A percentile compares a stretch with the other conserved stretches of the same genome.
phyloP scores from a whole-genome alignment of 2,329 filamentous ascomycete species.

The Trichocomaceae sp. region DNA sequence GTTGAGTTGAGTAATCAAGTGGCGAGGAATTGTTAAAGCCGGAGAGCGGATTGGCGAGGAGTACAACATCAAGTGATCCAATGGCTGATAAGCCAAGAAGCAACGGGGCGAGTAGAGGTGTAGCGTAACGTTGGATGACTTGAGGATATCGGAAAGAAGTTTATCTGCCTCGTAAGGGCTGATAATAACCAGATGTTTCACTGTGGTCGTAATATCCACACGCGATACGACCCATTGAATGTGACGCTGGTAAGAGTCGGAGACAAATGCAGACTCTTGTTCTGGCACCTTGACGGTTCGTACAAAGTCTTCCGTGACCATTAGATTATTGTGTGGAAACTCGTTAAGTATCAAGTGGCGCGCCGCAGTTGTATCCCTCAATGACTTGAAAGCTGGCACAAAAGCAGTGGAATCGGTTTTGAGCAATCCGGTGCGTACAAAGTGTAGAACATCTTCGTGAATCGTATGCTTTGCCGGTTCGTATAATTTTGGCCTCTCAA shows the following conservation, averaged over 20 bases:
- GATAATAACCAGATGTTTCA: slow-evolving; percentile 45
- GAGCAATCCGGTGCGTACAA: neutral
- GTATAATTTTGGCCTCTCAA: neutral
- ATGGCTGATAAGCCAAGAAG: neutral
- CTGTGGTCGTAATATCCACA: neutral
- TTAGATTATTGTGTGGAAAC: neutral
- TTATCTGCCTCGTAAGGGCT: slow-evolving; percentile 56
- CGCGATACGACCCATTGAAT: slow-evolving; percentile 50
- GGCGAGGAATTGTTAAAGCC: neutral
- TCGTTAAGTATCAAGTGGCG: neutral
- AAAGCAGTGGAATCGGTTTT: neutral
- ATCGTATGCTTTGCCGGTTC: neutral
- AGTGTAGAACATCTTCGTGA: neutral
- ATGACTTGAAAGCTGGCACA: neutral
- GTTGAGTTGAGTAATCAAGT: neutral
- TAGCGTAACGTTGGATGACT: neutral
- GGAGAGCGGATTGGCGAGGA: slow-evolving; percentile 8
- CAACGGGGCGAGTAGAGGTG: neutral
- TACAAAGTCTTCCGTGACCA: neutral
- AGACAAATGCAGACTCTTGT: neutral
- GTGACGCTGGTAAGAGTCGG: slow-evolving; percentile 46
- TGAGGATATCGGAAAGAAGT: slow-evolving; percentile 31
- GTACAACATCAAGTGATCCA: neutral
- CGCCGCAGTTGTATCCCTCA: neutral
- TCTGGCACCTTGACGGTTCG: neutral